Evolutionary conservation across 305 asterid genomes (phyloP), one percentile per base, ranked within the genome.

Genomic region (Nicotiana rustica): DNA sequence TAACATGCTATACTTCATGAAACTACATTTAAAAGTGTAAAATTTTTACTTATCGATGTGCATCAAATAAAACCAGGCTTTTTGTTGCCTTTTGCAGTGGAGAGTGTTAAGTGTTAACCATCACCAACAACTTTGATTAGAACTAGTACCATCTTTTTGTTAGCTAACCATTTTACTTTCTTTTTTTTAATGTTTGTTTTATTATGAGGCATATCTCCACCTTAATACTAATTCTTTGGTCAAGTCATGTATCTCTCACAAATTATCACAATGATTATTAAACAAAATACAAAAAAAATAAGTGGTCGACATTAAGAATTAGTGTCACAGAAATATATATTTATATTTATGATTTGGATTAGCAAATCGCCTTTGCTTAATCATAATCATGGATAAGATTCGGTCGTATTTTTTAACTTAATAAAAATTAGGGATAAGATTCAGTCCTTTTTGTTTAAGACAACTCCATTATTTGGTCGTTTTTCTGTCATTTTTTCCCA

Each of bases 41-140:
- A 70, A 10, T 10, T 19, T 41, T 71, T 71, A 8, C 78, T 44
- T 15, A 19, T 29, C 36, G 3, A 10, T 5, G 38, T 71, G 12
- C 64, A 49, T 55, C 13, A 21, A 49, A 25, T 49, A 73, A 8
- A 67, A 15, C 73, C 9, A 66, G 71, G 2, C n/a, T 0, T 33
- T 67, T 33, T 25, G 5, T 35, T 29, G 1, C 4, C 44, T 14
- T 31, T 31, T 35, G 47, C n/a, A 67, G 21, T 0, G 12, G 29
- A 69, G 35, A 71, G 25, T 25, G 25, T 25, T 25, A 25, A 25
- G 66, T 76, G 80, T 55, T 35, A 17, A 59, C 67, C 67, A 76
- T 76, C 80, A 76, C 10, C 66, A 76, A 76, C 80, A 55, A 76
- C 80, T 56, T 76, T 76, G 80, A 76, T 76, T 76, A 17, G 52